phyloP scores from a whole-genome alignment of 73 alveolate genomes.

The Paramecium octaurelia region DNA sequence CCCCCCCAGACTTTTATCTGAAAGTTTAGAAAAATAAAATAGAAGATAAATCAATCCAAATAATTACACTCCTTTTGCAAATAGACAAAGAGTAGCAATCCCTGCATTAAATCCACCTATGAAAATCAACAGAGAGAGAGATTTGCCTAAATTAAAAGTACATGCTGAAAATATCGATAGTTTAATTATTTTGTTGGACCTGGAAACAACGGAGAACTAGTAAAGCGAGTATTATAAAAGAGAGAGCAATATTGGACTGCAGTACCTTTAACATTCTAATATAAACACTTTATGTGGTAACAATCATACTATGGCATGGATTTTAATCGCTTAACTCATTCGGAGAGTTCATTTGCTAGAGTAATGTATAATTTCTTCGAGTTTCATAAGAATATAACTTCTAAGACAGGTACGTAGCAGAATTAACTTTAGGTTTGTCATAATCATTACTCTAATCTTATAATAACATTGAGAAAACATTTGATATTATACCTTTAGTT shows the following conservation, averaged over 20 bases:
- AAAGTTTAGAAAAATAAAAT: constrained; percentile 24
- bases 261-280: constrained; percentile 9
- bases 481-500: constrained; percentile 88
- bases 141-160: constrained; percentile 17
- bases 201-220: constrained; percentile 53
- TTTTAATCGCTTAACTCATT: neutral
- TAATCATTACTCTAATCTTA: constrained; percentile 74
- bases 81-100: neutral
- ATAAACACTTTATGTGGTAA: constrained; percentile 53
- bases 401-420: constrained; percentile 3
- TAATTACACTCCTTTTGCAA: constrained; percentile 44
- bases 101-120: constrained; percentile 15
- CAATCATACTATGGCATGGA: constrained; percentile 39
- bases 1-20: neutral
- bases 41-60: neutral
- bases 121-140: neutral
- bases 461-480: constrained; percentile 70
- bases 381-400: constrained; percentile 50
- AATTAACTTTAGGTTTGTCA: neutral
- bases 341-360: constrained; percentile 7
- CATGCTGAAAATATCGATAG: neutral
- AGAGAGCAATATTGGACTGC: constrained; percentile 49
- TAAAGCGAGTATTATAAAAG: constrained; percentile 8
- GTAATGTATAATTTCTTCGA: constrained; percentile 55
- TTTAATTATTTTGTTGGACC: constrained; percentile 41